Conservation (phyloP, 345 rosid species). For the Gossypium rotundifolium region DNA sequence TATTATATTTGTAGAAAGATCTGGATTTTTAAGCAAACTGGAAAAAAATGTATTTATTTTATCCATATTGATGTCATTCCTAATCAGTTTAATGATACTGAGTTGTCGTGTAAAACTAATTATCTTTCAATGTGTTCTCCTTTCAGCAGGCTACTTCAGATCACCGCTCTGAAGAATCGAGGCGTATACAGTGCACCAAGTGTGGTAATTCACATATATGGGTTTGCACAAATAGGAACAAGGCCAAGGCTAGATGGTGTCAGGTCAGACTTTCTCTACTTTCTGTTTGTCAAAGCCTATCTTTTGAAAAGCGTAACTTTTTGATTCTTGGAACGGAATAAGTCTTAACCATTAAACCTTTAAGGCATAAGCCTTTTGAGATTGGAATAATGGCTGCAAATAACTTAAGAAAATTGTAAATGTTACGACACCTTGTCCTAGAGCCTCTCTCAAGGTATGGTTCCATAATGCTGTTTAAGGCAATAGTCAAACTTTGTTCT, state of each 20-base stretch:
- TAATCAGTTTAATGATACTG: neutral
- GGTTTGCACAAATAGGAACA: conserved; percentile 85
- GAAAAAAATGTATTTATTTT: neutral
- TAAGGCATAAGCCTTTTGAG: conserved; percentile 1
- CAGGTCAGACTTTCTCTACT: conserved; percentile 45
- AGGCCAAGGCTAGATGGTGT: conserved; percentile 96
- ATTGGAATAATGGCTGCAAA: neutral
- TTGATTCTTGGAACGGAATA: neutral
- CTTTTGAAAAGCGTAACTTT: neutral
- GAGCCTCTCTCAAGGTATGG: too few relatives aligned
- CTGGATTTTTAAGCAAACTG: neutral
- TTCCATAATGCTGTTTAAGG: too few relatives aligned
- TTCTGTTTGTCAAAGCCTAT: neutral
- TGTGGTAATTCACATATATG: conserved; percentile 91
- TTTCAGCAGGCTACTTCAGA: conserved; percentile 49
- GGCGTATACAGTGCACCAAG: conserved; percentile 93
- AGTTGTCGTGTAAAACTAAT: neutral
- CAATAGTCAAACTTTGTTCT: neutral
- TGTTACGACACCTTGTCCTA: too few relatives aligned
- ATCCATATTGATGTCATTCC: conserved; percentile 6
- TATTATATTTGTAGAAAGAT: neutral
- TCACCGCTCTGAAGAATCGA: conserved; percentile 81
- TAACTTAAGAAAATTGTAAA: too few relatives aligned
- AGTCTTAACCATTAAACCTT: neutral
- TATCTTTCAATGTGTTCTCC: neutral